Evolutionary conservation across 2,329 filamentous ascomycete species (phyloP).

Genomic region (Remersonia thermophila): DNA sequence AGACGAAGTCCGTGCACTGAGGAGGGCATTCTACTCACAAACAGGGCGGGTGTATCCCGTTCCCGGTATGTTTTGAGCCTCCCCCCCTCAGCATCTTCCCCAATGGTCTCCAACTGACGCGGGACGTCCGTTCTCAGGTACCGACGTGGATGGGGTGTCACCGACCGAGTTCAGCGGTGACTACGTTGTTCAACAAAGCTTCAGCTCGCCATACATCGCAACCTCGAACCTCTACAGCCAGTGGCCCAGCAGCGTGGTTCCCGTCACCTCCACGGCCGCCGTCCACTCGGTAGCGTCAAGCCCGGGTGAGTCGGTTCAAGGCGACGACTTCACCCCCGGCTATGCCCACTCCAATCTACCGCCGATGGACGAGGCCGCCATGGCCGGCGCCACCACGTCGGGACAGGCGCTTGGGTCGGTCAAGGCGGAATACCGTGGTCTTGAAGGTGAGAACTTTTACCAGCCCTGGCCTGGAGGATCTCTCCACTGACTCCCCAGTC

Average conservation of each 20-base stretch:
- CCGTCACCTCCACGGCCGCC: slow-evolving; percentile 1
- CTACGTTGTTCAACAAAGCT: slow-evolving; percentile 19
- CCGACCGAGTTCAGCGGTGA: slow-evolving; percentile 24
- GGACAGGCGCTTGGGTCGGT: neutral
- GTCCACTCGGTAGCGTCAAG: slow-evolving; percentile 4
- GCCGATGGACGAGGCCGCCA: neutral
- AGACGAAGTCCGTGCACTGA: slow-evolving; percentile 35
- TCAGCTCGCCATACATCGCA: slow-evolving; percentile 1
- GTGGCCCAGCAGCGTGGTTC: slow-evolving; percentile 8
- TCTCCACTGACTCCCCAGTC: neutral
- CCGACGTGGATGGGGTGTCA: slow-evolving; percentile 29
- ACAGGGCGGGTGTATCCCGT: slow-evolving; percentile 28
- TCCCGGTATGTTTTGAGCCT: slow-evolving; percentile 24
- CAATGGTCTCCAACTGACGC: too few relatives aligned
- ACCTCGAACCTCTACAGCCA: slow-evolving; percentile 4
- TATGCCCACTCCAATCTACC: slow-evolving; percentile 3
- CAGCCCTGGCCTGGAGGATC: neutral
- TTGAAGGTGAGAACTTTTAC: slow-evolving; percentile 2
- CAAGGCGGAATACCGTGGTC: neutral
- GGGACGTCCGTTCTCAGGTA: too few relatives aligned
- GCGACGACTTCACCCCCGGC: slow-evolving; percentile 4
- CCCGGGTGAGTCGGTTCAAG: slow-evolving; percentile 1
- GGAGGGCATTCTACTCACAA: slow-evolving; percentile 33
- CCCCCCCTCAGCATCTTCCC: too few relatives aligned
- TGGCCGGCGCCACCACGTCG: slow-evolving; percentile 2